phyloP scores from a whole-genome alignment of 1,284 basidiomycete species.

The Cryptococcus depauperatus region DNA sequence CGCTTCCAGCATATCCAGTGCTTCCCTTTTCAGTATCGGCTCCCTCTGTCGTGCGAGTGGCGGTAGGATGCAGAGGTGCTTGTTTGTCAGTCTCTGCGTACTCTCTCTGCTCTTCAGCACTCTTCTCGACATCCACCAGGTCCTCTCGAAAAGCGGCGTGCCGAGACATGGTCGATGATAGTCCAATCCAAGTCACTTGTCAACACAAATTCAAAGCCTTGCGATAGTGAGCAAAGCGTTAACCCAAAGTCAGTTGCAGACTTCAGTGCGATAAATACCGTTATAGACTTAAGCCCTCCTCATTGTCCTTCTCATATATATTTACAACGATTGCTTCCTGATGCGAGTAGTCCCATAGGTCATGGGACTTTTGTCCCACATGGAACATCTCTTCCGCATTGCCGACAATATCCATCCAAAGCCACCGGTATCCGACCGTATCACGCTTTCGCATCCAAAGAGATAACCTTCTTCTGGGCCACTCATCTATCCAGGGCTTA shows the following conservation, averaged over 20 bases:
- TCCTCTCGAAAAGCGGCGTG: conserved; percentile 1
- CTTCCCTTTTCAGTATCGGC: conserved; percentile 13
- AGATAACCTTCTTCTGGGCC: too few relatives aligned
- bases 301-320: too few relatives aligned
- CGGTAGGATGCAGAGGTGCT: background rate
- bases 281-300: too few relatives aligned
- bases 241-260: background rate
- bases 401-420: too few relatives aligned
- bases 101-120: background rate
- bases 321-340: too few relatives aligned
- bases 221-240: background rate
- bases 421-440: too few relatives aligned
- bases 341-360: too few relatives aligned
- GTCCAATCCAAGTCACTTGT: background rate
- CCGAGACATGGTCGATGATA: background rate
- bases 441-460: too few relatives aligned
- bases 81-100: background rate
- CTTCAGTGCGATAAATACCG: too few relatives aligned
- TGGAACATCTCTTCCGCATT: too few relatives aligned
- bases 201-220: background rate
- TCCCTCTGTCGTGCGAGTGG: conserved; percentile 3
- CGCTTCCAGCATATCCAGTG: conserved; percentile 25
- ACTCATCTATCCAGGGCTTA: too few relatives aligned
- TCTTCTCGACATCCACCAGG: background rate
- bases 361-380: too few relatives aligned